Conservation (phyloP, 306 rosid species). For the Vicia sativa region DNA sequence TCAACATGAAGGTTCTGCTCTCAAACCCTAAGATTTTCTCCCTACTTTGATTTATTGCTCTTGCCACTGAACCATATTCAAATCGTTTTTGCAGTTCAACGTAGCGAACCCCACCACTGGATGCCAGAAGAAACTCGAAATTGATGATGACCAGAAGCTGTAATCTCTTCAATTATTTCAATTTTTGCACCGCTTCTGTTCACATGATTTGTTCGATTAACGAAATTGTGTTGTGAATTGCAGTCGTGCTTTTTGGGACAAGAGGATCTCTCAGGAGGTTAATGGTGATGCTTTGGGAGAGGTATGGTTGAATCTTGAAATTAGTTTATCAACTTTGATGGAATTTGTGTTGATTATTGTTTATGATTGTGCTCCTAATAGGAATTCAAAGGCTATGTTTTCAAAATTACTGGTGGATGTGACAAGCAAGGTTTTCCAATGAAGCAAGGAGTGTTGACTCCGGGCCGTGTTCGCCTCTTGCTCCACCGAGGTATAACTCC, state of each 20-base stretch:
- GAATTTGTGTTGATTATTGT: neutral
- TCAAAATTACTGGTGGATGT: constrained; percentile 47
- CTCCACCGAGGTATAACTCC: constrained; percentile 40
- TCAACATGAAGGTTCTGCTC: constrained; percentile 44
- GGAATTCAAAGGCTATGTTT: constrained; percentile 47
- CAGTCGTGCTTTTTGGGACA: constrained; percentile 50
- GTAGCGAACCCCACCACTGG: constrained; percentile 50
- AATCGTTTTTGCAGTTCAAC: constrained; percentile 43
- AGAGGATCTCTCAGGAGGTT: constrained; percentile 49
- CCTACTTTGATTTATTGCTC: neutral
- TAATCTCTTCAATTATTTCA: constrained; percentile 16
- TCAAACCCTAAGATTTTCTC: neutral
- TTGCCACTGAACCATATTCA: neutral
- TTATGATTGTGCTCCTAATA: neutral
- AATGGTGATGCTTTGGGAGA: constrained; percentile 48
- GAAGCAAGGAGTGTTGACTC: constrained; percentile 51
- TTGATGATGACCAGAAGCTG: constrained; percentile 45
- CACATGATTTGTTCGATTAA: neutral
- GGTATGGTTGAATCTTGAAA: constrained; percentile 23
- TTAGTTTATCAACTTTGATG: neutral
- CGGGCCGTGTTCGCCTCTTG: constrained; percentile 50
- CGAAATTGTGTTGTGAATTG: neutral
- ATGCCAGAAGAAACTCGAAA: constrained; percentile 49
- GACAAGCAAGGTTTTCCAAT: constrained; percentile 49
- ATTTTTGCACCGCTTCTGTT: neutral